Evolutionary conservation across 1,139 yeast species (phyloP).

Genomic region (Candida albicans): DNA sequence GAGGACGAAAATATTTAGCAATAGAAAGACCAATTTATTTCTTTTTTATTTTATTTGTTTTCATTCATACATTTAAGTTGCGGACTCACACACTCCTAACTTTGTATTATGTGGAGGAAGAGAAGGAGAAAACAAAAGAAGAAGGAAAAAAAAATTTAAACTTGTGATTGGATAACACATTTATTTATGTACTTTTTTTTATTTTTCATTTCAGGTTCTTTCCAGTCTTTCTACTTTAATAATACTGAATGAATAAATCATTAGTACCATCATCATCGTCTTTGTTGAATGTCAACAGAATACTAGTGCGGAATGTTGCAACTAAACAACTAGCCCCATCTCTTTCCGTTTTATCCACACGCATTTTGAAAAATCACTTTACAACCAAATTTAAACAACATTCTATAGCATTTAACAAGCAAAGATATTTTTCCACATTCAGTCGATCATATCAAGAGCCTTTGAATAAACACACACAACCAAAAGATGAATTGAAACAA

Average conservation of each 20-base stretch:
- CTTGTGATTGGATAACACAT: not conserved
- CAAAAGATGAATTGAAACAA: conserved; percentile 1
- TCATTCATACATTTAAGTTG: too few relatives aligned
- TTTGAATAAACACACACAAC: not conserved
- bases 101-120: not conserved
- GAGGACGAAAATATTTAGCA: too few relatives aligned
- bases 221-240: too few relatives aligned
- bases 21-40: too few relatives aligned
- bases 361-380: not conserved
- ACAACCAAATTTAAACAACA: not conserved
- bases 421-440: not conserved
- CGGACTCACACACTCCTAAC: too few relatives aligned
- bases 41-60: too few relatives aligned
- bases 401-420: not conserved
- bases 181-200: not conserved
- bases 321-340: not conserved
- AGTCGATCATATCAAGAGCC: not conserved
- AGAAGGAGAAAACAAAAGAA: not conserved
- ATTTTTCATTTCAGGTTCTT: too few relatives aligned
- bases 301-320: not conserved
- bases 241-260: not conserved
- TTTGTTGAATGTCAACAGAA: not conserved
- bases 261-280: not conserved
- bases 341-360: conserved; percentile 1
- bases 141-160: not conserved